These are phyloP conservation scores for Kwoniella shandongensis DNA, from an alignment of 768 basidiomycete species.

Conservation along the genomic window DNA sequence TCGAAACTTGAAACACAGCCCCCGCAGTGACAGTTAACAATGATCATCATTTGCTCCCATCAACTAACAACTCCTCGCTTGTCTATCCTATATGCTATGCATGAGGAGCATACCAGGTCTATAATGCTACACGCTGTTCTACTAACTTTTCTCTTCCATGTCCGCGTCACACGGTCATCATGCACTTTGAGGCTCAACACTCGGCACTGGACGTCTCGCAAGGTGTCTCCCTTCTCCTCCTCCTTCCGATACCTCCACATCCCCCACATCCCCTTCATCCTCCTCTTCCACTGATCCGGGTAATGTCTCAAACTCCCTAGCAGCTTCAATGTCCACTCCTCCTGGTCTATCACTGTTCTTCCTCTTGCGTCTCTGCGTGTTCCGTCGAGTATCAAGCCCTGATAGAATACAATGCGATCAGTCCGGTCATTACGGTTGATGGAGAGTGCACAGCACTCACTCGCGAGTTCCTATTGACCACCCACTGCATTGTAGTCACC, in stretches of 20 bases:
- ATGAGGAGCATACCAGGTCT: background rate
- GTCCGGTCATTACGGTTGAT: background rate
- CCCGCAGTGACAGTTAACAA: no score
- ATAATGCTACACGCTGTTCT: slow-evolving; percentile 10
- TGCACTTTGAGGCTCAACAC: slow-evolving; percentile 16
- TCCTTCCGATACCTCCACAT: slow-evolving; percentile 3
- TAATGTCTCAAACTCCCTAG: slow-evolving; percentile 32
- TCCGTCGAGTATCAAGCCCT: slow-evolving; percentile 35
- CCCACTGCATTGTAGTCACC: slow-evolving; percentile 40
- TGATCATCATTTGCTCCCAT: no score
- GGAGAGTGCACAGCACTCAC: slow-evolving; percentile 25
- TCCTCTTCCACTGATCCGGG: slow-evolving; percentile 15
- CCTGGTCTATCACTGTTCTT: background rate
- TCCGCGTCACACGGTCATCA: background rate
- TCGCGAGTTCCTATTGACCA: slow-evolving; percentile 52
- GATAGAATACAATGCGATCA: slow-evolving; percentile 1
- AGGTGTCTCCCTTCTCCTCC: slow-evolving; percentile 3
- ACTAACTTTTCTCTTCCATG: background rate
- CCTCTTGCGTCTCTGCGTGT: background rate
- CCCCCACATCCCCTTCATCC: slow-evolving; percentile 12
- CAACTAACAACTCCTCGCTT: no score
- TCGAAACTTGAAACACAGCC: slow-evolving; percentile 12
- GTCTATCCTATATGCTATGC: no score
- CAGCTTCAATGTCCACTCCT: slow-evolving; percentile 28
- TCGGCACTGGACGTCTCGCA: slow-evolving; percentile 6